Base-by-base conservation (phyloP, 2,329 filamentous ascomycete species). In the Alternaria solani region DNA sequence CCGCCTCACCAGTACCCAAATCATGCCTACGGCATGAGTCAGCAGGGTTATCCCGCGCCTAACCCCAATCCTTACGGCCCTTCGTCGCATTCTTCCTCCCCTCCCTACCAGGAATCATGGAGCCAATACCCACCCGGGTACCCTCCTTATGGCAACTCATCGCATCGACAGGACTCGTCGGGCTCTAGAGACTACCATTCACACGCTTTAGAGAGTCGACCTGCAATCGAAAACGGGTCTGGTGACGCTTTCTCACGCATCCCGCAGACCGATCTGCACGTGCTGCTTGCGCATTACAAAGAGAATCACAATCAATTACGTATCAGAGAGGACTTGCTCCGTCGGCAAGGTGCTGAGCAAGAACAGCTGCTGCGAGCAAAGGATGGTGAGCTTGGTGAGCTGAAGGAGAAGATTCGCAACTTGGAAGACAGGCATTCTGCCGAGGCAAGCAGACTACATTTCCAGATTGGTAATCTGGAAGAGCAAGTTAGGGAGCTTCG, bases 401-500 rank as follows among this genome's bases (percentile, higher is more conserved):
- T 87, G 62, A 83, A 83, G 56, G 79, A 81, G 25, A 83, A 84
- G 66, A 79, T 86, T 68, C 79, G 81, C 44, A 81, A 80, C 46
- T 76, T 83, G 18, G 81, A 82, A 47, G 81, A 81, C 53, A 82
- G 85, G 59, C 82, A 83, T 60, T 82, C 82, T 0, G 79, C 80
- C 46, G 84, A 87, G 64, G 80, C 78, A 52, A 83, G 78, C 52
- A 81, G 83, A 62, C 77, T 87, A 8, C 80, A 82, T 32, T 75
- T 85, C 41, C 82, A 87, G 62, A 78, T 86, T 54, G 82, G 78
- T 14, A 81, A 80, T 48, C 75, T 85, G 34, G 82, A 86, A 65
- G 83, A 85, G 64, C 84, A 84, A 70, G 78, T 83, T 46, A 83
- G 81, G 55, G 83, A 86, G 61, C 73, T 85, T 26, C 80, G 83